A percentile compares a stretch with the other conserved stretches of the same genome.
phyloP scores from a whole-genome alignment of 306 rosid genomes.

The Trifolium subterraneum region DNA sequence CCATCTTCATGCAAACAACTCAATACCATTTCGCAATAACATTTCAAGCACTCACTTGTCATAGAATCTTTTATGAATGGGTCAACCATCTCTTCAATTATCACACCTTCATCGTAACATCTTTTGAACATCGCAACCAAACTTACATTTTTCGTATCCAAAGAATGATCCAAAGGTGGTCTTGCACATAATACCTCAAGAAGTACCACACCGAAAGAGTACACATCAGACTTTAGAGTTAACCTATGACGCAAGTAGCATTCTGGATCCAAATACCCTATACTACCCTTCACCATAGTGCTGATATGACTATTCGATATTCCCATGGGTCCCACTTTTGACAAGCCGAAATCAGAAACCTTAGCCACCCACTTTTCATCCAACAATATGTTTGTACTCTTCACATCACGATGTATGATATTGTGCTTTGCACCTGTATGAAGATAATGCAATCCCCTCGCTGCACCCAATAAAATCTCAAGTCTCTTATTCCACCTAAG shows the following conservation, averaged over 20 bases:
- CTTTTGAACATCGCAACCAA: constrained; percentile 41
- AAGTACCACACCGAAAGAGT: constrained; percentile 52
- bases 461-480: constrained; percentile 39
- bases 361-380: background rate
- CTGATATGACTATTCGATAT: constrained; percentile 4
- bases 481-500: constrained; percentile 45
- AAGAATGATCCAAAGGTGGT: background rate
- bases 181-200: constrained; percentile 49
- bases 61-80: background rate
- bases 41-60: background rate
- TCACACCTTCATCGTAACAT: background rate
- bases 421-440: constrained; percentile 31
- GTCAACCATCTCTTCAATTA: constrained; percentile 38
- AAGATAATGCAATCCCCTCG: constrained; percentile 47
- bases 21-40: background rate
- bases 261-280: constrained; percentile 30
- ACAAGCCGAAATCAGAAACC: constrained; percentile 39
- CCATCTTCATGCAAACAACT: constrained; percentile 13
- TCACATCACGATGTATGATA: constrained; percentile 57
- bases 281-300: constrained; percentile 10
- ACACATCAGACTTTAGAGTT: constrained; percentile 56
- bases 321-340: constrained; percentile 38
- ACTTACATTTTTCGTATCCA: constrained; percentile 8
- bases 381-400: constrained; percentile 35
- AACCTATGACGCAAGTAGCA: constrained; percentile 24